Conservation (phyloP, 805 yeast genomes). For the Torulaspora quercuum region DNA sequence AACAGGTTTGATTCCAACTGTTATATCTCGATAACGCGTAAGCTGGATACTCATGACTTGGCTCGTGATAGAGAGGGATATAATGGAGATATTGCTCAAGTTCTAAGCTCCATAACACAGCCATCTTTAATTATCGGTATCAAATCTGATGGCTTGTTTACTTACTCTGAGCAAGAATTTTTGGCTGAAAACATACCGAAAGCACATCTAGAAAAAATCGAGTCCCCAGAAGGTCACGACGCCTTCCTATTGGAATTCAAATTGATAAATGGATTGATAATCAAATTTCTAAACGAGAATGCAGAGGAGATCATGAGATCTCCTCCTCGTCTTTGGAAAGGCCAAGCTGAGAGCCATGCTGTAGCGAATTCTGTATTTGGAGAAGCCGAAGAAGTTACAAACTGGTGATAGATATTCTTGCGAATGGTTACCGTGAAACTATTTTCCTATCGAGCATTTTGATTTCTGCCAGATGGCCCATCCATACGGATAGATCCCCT, state of each 20-base stretch:
- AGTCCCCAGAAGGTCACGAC: conserved; percentile 96
- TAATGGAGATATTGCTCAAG: conserved; percentile 39
- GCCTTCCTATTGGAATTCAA: conserved; percentile 90
- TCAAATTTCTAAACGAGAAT: conserved; percentile 57
- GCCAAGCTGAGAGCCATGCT: conserved; percentile 42
- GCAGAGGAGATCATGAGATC: conserved; percentile 56
- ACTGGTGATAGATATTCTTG: too few species aligned
- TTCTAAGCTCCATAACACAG: conserved; percentile 56
- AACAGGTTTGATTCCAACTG: conserved; percentile 94
- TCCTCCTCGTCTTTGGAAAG: conserved; percentile 40
- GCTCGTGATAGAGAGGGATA: conserved; percentile 65
- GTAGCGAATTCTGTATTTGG: conserved; percentile 74
- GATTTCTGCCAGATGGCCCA: too few species aligned
- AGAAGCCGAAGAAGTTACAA: conserved; percentile 91
- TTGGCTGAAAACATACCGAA: conserved; percentile 73
- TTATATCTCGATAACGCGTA: conserved; percentile 88
- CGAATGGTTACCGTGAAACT: too few species aligned
- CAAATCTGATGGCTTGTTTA: conserved; percentile 87
- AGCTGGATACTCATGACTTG: conserved; percentile 92
- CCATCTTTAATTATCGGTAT: conserved; percentile 88
- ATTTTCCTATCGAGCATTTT: too few species aligned
- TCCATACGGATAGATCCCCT: too few species aligned
- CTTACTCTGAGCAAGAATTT: conserved; percentile 84
- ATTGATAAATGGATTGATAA: conserved; percentile 67
- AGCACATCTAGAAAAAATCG: conserved; percentile 62